Conservation (phyloP, 768 basidiomycete genomes). For the Holtermannia corniformis region DNA sequence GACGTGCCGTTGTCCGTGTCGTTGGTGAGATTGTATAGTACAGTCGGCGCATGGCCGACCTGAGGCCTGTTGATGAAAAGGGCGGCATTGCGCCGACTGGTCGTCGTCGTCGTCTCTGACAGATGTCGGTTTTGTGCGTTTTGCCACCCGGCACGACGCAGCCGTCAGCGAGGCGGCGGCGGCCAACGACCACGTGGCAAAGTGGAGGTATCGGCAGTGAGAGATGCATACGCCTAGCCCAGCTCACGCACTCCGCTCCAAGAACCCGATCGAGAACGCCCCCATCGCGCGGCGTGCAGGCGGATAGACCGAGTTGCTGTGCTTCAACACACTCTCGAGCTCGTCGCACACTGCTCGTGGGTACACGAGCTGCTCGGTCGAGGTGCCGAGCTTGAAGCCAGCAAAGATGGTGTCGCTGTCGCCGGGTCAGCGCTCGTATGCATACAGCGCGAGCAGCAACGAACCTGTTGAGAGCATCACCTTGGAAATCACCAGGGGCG, state of each 20-base stretch:
- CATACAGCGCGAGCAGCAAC: not conserved
- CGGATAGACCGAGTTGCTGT: constrained; percentile 51
- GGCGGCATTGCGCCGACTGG: not conserved
- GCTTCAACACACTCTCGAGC: constrained; percentile 58
- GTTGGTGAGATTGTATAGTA: not conserved
- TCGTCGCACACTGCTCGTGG: constrained; percentile 67
- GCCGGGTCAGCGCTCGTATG: not conserved
- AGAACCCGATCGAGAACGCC: constrained; percentile 37
- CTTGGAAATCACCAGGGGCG: constrained; percentile 14
- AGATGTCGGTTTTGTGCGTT: no score
- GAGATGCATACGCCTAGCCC: no score
- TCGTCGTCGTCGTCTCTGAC: no score
- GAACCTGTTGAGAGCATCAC: constrained; percentile 41
- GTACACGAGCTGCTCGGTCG: constrained; percentile 80
- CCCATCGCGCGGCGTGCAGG: constrained; percentile 27
- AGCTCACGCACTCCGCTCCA: no score
- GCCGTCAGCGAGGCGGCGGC: no score
- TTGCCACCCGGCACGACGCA: no score
- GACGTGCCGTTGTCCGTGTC: not conserved
- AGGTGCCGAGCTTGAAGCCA: constrained; percentile 71
- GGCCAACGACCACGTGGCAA: no score
- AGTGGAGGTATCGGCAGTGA: no score
- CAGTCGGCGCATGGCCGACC: not conserved
- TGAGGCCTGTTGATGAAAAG: not conserved
- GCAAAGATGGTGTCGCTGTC: constrained; percentile 48